phyloP scores from a whole-genome alignment of 2,329 filamentous ascomycete genomes.

The Clarireedia homoeocarpa region DNA sequence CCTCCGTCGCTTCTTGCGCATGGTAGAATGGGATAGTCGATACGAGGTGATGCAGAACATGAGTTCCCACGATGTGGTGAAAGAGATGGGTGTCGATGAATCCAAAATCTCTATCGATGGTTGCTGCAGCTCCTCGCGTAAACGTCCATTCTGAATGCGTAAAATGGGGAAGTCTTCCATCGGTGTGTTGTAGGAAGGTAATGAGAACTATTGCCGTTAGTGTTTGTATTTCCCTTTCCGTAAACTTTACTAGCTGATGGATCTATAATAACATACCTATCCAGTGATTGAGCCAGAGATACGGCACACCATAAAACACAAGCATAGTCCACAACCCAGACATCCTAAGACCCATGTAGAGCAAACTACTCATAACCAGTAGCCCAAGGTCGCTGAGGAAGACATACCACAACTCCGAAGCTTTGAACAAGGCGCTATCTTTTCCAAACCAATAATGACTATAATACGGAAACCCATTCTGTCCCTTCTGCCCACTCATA shows the following conservation, averaged over 20 bases:
- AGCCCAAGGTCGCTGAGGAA: conserved; percentile 51
- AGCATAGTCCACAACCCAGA: conserved; percentile 48
- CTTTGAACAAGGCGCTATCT: conserved; percentile 50
- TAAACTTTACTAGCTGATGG: not conserved
- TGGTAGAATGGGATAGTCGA: conserved; percentile 53
- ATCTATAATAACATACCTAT: conserved; percentile 39
- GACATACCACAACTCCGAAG: conserved; percentile 46
- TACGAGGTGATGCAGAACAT: conserved; percentile 55
- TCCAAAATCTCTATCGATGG: conserved; percentile 55
- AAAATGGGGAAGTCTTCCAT: conserved; percentile 49
- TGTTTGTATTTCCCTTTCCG: conserved; percentile 9
- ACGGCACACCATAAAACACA: conserved; percentile 57
- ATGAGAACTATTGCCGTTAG: conserved; percentile 49
- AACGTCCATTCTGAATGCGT: conserved; percentile 51
- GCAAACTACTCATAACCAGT: conserved; percentile 39
- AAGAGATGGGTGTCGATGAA: conserved; percentile 54
- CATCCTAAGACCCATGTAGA: conserved; percentile 31
- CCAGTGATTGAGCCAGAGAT: conserved; percentile 64
- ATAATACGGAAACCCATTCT: too few relatives aligned
- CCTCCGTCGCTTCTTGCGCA: conserved; percentile 46
- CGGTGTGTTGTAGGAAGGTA: conserved; percentile 67
- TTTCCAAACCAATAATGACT: conserved; percentile 48
- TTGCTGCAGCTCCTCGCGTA: conserved; percentile 50
- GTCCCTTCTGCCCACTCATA: conserved; percentile 21
- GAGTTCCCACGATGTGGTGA: conserved; percentile 55